These are phyloP conservation scores for Phytophthora chlamydospora DNA, from an alignment of 352 stramenopile genomes.

Conservation along the genomic window DNA sequence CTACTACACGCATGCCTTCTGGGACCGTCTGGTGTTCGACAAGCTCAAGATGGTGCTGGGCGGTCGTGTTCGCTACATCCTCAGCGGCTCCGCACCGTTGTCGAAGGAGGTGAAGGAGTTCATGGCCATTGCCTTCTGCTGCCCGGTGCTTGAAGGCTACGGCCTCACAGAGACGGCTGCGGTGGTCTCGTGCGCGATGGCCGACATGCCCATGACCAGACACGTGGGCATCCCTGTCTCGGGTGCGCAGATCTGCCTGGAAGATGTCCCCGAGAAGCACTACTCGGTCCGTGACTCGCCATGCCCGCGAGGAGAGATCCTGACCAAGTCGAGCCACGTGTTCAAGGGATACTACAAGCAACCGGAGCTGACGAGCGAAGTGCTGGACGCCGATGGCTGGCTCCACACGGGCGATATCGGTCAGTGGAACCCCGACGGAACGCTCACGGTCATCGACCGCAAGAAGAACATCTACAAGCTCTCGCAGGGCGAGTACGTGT, in stretches of 20 bases:
- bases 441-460: slow-evolving; percentile 85
- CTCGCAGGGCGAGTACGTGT: slow-evolving; percentile 94
- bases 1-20: slow-evolving; percentile 70
- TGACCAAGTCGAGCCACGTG: slow-evolving; percentile 67
- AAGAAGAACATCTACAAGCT: slow-evolving; percentile 95
- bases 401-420: slow-evolving; percentile 96
- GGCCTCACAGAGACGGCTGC: slow-evolving; percentile 94
- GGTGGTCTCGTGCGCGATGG: slow-evolving; percentile 69
- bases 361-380: slow-evolving; percentile 83
- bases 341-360: slow-evolving; percentile 94
- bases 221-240: slow-evolving; percentile 91
- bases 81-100: slow-evolving; percentile 93
- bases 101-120: slow-evolving; percentile 93
- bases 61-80: slow-evolving; percentile 88
- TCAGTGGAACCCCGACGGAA: slow-evolving; percentile 91
- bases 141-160: slow-evolving; percentile 93
- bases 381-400: slow-evolving; percentile 90
- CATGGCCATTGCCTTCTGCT: slow-evolving; percentile 91
- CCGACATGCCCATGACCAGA: slow-evolving; percentile 50
- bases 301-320: slow-evolving; percentile 45
- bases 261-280: slow-evolving; percentile 95
- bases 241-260: slow-evolving; percentile 88
- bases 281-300: slow-evolving; percentile 80
- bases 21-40: slow-evolving; percentile 94
- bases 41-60: slow-evolving; percentile 93